Conservation (phyloP, 306 rosid species). For the Dryas drummondii region DNA sequence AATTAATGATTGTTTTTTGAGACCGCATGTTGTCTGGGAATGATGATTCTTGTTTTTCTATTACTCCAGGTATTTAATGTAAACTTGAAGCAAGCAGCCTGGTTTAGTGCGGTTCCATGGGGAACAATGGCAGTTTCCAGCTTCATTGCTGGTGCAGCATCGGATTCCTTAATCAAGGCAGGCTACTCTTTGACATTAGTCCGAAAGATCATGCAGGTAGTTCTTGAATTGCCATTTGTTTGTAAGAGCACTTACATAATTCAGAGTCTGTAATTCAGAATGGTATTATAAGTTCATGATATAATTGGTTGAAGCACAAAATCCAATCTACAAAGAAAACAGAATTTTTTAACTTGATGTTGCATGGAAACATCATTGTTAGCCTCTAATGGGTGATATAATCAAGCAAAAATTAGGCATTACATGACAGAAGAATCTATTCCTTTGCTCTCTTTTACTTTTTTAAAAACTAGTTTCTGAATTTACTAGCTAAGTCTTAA, state of each 20-base stretch:
- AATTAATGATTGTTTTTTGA: too few species aligned
- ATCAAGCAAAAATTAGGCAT: neutral
- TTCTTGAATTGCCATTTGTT: conserved; percentile 7
- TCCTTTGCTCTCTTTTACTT: neutral
- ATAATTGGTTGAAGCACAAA: neutral
- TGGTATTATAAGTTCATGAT: too few species aligned
- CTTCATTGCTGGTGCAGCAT: conserved; percentile 68
- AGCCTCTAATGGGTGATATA: neutral
- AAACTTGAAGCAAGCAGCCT: conserved; percentile 91
- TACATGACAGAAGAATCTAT: neutral
- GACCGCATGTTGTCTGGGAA: neutral
- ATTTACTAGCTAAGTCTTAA: too few species aligned
- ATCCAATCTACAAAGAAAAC: too few species aligned
- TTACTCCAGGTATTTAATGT: conserved; percentile 70
- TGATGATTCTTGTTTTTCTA: neutral
- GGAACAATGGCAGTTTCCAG: conserved; percentile 92
- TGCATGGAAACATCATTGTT: neutral
- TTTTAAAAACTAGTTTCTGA: too few species aligned
- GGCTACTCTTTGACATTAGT: conserved; percentile 70
- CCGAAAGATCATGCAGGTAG: conserved; percentile 90
- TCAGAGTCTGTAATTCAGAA: neutral
- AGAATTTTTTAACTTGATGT: too few species aligned
- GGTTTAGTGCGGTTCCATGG: conserved; percentile 99
- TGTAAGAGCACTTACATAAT: neutral
- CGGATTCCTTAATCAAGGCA: conserved; percentile 65